Conservation (phyloP, 805 yeast genomes). For the Myxozyma kluyveri region DNA sequence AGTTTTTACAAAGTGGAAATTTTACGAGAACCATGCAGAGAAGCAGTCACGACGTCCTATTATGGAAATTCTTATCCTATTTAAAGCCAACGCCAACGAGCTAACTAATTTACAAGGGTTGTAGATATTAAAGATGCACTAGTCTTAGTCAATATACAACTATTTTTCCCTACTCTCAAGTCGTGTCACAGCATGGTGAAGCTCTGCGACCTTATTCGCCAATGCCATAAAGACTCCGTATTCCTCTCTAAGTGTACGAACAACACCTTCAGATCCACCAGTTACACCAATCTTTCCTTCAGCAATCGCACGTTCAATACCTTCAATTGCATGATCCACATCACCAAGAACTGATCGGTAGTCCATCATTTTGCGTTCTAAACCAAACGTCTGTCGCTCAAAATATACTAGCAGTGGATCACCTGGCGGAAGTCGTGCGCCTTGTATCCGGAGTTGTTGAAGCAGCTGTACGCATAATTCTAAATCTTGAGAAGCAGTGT, state of each 20-base stretch:
- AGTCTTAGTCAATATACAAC: no score
- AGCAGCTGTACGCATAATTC: constrained; percentile 21
- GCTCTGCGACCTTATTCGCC: constrained; percentile 67
- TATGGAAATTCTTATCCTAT: no score
- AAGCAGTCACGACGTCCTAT: no score
- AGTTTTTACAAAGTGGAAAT: no score
- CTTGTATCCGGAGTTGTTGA: constrained; percentile 26
- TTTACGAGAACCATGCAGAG: no score
- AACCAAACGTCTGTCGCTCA: constrained; percentile 45
- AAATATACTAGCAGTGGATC: constrained; percentile 52
- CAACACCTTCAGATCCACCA: constrained; percentile 28
- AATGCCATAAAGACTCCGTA: constrained; percentile 67
- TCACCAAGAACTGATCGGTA: constrained; percentile 49
- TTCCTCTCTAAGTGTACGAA: constrained; percentile 49
- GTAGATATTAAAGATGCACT: no score
- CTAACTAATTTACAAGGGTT: no score
- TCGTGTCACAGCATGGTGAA: constrained; percentile 52
- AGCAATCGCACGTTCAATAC: constrained; percentile 37
- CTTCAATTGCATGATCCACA: constrained; percentile 53
- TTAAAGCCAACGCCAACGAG: no score
- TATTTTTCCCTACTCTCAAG: constrained; percentile 25
- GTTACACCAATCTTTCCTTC: constrained; percentile 10
- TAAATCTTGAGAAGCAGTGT: constrained; percentile 20
- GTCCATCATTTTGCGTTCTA: constrained; percentile 48
- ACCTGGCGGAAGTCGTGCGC: constrained; percentile 38